phyloP scores from a whole-genome alignment of 164 flowering plant genomes.

The Euptelea pleiosperma region DNA sequence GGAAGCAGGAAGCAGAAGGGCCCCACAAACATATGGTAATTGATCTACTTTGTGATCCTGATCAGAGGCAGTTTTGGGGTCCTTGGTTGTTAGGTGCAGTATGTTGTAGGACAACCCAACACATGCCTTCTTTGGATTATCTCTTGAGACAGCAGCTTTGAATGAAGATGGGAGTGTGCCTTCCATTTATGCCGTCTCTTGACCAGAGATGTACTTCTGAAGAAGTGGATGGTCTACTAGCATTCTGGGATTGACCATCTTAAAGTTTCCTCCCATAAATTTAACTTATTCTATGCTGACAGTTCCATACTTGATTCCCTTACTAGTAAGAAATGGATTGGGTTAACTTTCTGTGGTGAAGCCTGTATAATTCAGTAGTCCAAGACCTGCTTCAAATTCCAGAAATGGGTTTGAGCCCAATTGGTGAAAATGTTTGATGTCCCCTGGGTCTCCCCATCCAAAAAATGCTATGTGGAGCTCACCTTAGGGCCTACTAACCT shows the following conservation, averaged over 20 bases:
- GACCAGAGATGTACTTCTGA: slow-evolving; percentile 14
- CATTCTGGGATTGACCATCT: slow-evolving; percentile 13
- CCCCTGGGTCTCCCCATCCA: neutral
- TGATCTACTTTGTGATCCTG: slow-evolving; percentile 11
- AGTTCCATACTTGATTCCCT: slow-evolving; percentile 2
- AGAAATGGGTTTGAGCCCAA: neutral
- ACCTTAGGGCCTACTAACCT: no score
- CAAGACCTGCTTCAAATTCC: neutral
- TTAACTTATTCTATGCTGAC: slow-evolving; percentile 8
- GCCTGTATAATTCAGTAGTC: neutral
- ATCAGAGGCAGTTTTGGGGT: slow-evolving; percentile 19
- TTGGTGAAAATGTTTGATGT: neutral
- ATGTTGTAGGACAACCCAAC: slow-evolving; percentile 14
- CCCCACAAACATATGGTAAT: slow-evolving; percentile 14
- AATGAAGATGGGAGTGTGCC: slow-evolving; percentile 4
- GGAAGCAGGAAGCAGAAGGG: slow-evolving; percentile 22
- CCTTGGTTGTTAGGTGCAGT: slow-evolving; percentile 14
- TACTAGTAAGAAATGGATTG: slow-evolving; percentile 1
- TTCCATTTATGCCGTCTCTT: slow-evolving; percentile 16
- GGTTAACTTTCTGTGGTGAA: neutral
- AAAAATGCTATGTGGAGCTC: no score
- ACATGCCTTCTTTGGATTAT: slow-evolving; percentile 8
- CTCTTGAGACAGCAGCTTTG: slow-evolving; percentile 8
- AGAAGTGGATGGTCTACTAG: slow-evolving; percentile 18
- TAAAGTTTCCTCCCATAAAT: slow-evolving; percentile 11